Base-by-base conservation (phyloP, 2,329 filamentous ascomycete genomes). In the Teratosphaeria pseudoeucalypti region DNA sequence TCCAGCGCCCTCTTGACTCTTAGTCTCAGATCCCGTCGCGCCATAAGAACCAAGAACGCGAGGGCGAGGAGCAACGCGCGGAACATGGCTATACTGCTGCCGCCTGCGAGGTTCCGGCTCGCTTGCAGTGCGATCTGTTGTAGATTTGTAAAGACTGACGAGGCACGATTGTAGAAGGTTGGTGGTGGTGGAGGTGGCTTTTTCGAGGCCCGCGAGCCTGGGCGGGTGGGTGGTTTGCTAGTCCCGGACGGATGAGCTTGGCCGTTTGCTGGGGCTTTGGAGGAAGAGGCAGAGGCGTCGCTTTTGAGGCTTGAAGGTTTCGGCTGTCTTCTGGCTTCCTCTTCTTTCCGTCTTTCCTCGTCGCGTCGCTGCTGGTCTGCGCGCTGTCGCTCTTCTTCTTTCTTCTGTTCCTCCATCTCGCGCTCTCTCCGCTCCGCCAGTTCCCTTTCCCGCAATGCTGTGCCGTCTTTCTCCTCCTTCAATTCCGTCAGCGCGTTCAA, bases 401-500 rank as follows among this genome's bases (percentile, higher is more conserved):
- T 61, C 29, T 64, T 55, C 29, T 72, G 69, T 73, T 72, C 71
- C 34, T 72, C 70, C 62, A 78, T 73, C 57, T 75, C 72, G 65
- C 81, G 76, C 63, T 80, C 78, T 57, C 82, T 71, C 65, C 83
- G 79, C 65, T 81, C 81, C 58, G 82, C 78, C 66, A 85, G 71
- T 81, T 89, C 76, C 70, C 81, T 79, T 57, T 83, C 82, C 14
- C 81, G 77, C 61, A 84, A 79, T 65, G 87, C 85, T n/a, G 86
- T 84, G 61, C 87, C 84, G 59, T 87, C 82, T 69, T 89, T 89
- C 70, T 96, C 92, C 65, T 96, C 91, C 67, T 88, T 87, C 34
- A 97, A 78, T 57, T 85, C 87, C 71, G 95, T 85, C 16, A 97
- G 79, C 4, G 92, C 92, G 67, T 92, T 87, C 16, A 95, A 76